Evolutionary conservation across 2,329 filamentous ascomycete genomes (phyloP), one percentile per base, ranked within the genome.

Genomic region (Xylariaceae sp.): DNA sequence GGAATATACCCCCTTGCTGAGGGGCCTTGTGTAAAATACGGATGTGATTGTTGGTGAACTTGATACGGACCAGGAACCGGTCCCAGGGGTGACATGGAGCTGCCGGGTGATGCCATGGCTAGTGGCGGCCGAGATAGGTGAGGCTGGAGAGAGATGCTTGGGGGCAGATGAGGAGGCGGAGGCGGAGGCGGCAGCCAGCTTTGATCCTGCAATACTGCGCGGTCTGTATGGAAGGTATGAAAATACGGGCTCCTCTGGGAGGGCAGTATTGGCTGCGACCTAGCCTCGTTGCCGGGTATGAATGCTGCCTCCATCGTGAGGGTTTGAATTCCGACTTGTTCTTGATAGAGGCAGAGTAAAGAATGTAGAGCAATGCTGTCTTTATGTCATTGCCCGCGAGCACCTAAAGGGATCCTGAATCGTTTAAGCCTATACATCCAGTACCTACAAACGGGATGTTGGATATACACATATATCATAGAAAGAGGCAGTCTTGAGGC

Each of bases 1-100:
- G 54, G 54, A 22, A 54, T 21, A 34, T 49, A 56, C 3, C 47
- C 50, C 40, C 39, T 54, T 39, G 54, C 47, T 32, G 47, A 45
- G 30, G 56, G 50, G 12, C 47, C 41, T n/a, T n/a, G 45, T 12
- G 34, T 5, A 32, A 53, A 45, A 36, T 45, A 58, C 34, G 46
- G 52, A 41, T 40, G 42, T 30, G 41, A 40, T 19, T 52, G 55
- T 10, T 45, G 45, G 8, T 32, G 52, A 41, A 7, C 7, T 12
- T 19, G 55, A 36, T 47, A 47, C 3, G 29, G 12, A n/a, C 18
- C 19, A 7, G 34, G 30, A 9, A 37, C 29, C 8, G 44, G 44
- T 30, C 5, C n/a, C 6, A 53, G 30, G 13, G 39, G 21, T 15
- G 41, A 9, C 34, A 41, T 36, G 5, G 30, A 12, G 0, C 40